Evolutionary conservation across 2,329 filamentous ascomycete species (phyloP).

Genomic region (Fusarium solani-melongenae): DNA sequence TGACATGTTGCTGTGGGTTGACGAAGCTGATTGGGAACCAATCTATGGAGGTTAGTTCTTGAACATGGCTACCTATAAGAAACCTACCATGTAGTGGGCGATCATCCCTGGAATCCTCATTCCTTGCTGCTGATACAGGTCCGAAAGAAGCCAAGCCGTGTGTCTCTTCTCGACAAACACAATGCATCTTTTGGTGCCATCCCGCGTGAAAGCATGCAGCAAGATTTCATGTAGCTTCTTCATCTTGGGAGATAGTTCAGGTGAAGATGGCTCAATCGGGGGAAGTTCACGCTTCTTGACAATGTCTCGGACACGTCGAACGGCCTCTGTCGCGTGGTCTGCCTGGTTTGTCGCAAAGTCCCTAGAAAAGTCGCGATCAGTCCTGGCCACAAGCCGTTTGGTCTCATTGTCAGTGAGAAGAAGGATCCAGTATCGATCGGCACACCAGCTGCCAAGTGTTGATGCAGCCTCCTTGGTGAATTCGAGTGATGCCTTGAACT

Average conservation of each 20-base stretch:
- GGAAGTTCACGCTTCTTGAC: conserved; percentile 64
- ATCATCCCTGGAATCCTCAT: conserved; percentile 69
- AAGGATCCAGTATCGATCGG: conserved; percentile 83
- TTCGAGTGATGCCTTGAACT: conserved; percentile 67
- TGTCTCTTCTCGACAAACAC: conserved; percentile 86
- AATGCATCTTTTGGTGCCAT: conserved; percentile 71
- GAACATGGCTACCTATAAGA: fast-evolving
- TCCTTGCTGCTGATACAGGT: conserved; percentile 69
- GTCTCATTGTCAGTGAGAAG: conserved; percentile 72
- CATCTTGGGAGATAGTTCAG: conserved; percentile 78
- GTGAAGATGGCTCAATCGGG: conserved; percentile 42
- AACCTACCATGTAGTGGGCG: conserved; percentile 70
- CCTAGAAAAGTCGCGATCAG: conserved; percentile 52
- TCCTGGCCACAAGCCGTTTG: conserved; percentile 68
- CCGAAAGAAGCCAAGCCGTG: conserved; percentile 78
- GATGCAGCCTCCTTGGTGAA: conserved; percentile 70
- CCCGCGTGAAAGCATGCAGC: conserved; percentile 70
- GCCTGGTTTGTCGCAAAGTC: conserved; percentile 26
- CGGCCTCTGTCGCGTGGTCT: conserved; percentile 63
- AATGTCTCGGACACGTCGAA: conserved; percentile 68
- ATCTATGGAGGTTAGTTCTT: conserved; percentile 40
- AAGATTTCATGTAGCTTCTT: conserved; percentile 70
- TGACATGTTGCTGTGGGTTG: conserved; percentile 71
- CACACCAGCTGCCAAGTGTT: conserved; percentile 84
- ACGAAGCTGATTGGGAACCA: conserved; percentile 43